Evolutionary conservation across 2,329 filamentous ascomycete genomes (phyloP).

Genomic region (Cryoendolithus antarcticus): DNA sequence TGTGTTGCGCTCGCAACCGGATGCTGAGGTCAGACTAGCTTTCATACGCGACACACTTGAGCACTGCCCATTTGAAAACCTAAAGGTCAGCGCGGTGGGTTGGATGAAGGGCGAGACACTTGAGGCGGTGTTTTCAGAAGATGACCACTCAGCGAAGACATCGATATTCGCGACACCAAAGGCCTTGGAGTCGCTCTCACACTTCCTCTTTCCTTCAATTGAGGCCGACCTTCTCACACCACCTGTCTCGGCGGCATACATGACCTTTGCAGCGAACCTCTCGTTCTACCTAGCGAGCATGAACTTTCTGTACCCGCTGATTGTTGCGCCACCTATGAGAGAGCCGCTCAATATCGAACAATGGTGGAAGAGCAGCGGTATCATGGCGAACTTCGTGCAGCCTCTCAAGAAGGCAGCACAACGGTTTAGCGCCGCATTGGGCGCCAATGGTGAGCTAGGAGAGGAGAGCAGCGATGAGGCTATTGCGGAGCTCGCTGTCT

Average conservation of each 20-base stretch:
- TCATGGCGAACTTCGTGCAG: constrained; percentile 31
- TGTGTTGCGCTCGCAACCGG: constrained; percentile 41
- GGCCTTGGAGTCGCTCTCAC: constrained; percentile 35
- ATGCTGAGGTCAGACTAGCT: constrained; percentile 37
- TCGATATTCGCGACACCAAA: constrained; percentile 37
- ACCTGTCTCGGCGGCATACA: constrained; percentile 27
- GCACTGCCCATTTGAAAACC: constrained; percentile 40
- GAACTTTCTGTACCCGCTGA: constrained; percentile 47
- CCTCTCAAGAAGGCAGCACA: constrained; percentile 28
- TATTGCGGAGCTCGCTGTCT: constrained; percentile 21
- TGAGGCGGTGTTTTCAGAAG: constrained; percentile 26
- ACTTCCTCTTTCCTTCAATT: constrained; percentile 40
- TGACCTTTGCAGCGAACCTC: constrained; percentile 39
- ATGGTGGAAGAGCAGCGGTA: constrained; percentile 27
- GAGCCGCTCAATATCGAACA: constrained; percentile 33
- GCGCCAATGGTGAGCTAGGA: constrained; percentile 23
- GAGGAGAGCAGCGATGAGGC: constrained; percentile 23
- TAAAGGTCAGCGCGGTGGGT: constrained; percentile 45
- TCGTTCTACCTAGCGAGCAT: constrained; percentile 43
- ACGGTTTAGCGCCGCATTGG: constrained; percentile 26
- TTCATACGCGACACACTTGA: constrained; percentile 45
- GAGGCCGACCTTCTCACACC: constrained; percentile 29
- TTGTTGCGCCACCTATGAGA: constrained; percentile 38
- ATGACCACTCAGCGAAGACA: constrained; percentile 5
- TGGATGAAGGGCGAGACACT: constrained; percentile 51